Conservation (phyloP, 2,329 filamentous ascomycete genomes). For the Shiraia sp. region DNA sequence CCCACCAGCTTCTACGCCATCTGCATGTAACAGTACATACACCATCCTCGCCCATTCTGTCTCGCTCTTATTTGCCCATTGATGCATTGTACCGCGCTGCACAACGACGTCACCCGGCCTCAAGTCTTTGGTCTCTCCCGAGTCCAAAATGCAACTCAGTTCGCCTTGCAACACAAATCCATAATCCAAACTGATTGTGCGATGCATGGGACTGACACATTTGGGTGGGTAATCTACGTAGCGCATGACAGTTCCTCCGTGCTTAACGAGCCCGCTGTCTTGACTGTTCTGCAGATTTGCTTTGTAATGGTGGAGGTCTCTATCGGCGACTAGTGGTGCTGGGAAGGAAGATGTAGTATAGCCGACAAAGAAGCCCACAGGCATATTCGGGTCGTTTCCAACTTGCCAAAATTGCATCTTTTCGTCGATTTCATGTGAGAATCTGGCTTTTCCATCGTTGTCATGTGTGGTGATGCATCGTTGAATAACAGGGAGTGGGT, state of each 20-base stretch:
- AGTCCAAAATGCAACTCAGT: constrained; percentile 26
- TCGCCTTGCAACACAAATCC: constrained; percentile 33
- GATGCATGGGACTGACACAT: constrained; percentile 25
- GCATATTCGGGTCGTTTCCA: constrained; percentile 8
- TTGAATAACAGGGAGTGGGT: not conserved
- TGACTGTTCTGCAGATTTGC: constrained; percentile 35
- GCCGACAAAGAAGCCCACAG: constrained; percentile 44
- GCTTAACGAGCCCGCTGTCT: constrained; percentile 51
- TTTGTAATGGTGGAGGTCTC: constrained; percentile 51
- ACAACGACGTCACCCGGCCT: constrained; percentile 25
- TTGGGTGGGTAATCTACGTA: constrained; percentile 28
- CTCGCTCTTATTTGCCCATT: constrained; percentile 19
- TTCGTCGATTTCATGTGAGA: constrained; percentile 11
- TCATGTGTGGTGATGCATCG: constrained; percentile 29
- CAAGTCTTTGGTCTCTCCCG: constrained; percentile 24
- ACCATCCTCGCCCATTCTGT: constrained; percentile 19
- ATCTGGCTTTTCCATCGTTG: constrained; percentile 20
- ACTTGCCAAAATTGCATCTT: constrained; percentile 3
- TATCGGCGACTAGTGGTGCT: constrained; percentile 44
- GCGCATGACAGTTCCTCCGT: constrained; percentile 47
- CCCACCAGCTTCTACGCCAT: constrained; percentile 7
- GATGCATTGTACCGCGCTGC: constrained; percentile 32
- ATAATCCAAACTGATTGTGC: constrained; percentile 32
- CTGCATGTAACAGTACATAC: constrained; percentile 13
- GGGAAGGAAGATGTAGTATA: constrained; percentile 51